Conservation (phyloP, 2,329 filamentous ascomycete genomes). For the Nemania sp. region DNA sequence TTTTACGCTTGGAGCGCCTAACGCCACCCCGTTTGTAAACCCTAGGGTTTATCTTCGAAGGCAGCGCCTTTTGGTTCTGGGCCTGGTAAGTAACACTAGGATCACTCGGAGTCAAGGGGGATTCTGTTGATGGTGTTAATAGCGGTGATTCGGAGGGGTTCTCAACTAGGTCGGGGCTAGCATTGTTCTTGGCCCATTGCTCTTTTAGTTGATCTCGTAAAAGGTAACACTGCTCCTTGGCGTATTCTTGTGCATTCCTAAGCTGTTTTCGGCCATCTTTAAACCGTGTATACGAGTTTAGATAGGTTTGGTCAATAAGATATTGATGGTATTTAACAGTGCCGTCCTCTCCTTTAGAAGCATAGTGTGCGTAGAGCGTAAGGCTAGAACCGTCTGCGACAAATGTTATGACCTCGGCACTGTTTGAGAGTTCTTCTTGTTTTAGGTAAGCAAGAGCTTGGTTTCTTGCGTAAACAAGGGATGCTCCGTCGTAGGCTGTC, state of each 20-base stretch:
- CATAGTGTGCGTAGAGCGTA: neutral
- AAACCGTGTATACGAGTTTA: neutral
- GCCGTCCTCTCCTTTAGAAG: neutral
- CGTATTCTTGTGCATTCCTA: conserved; percentile 3
- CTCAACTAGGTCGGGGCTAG: neutral
- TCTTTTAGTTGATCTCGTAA: neutral
- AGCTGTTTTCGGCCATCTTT: neutral
- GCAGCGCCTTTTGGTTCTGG: neutral
- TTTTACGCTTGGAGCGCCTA: neutral
- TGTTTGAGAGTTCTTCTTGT: neutral
- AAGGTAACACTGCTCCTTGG: neutral
- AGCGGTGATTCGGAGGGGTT: neutral
- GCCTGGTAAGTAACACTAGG: neutral
- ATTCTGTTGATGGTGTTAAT: neutral
- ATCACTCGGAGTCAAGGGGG: neutral
- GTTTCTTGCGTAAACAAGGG: conserved; percentile 1
- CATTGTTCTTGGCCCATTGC: neutral
- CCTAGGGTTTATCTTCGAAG: neutral
- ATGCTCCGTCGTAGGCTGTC: neutral
- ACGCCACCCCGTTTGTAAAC: neutral
- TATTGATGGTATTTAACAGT: neutral
- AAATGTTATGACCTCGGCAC: neutral
- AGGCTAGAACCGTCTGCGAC: neutral
- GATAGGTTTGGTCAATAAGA: neutral
- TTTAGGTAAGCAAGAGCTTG: neutral